Evolutionary conservation across 306 rosid genomes (phyloP).

Genomic region (Echinosophora koreensis): DNA sequence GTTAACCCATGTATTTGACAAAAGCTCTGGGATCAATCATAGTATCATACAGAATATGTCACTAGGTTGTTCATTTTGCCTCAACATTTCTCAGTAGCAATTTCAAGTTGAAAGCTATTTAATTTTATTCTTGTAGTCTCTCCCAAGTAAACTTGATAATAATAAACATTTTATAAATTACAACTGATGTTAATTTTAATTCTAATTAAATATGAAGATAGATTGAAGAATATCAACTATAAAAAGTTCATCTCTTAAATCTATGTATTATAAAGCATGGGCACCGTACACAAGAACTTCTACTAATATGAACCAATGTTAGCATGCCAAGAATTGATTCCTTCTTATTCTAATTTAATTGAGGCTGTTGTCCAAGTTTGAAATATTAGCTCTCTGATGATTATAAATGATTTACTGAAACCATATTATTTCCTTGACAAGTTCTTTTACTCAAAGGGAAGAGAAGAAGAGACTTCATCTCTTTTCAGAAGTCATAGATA

Average conservation of each 20-base stretch:
- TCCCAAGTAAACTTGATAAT: not conserved
- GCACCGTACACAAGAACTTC: not conserved
- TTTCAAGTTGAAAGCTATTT: slow-evolving; percentile 33
- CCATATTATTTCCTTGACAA: not conserved
- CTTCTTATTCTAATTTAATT: not conserved
- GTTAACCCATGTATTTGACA: slow-evolving; percentile 23
- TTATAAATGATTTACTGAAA: slow-evolving; percentile 8
- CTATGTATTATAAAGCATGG: not conserved
- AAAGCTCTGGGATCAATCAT: slow-evolving; percentile 19
- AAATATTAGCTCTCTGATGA: slow-evolving; percentile 25
- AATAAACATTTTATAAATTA: not conserved
- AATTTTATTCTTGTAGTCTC: slow-evolving; percentile 12
- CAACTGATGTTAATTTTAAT: not conserved
- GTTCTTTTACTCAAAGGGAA: slow-evolving; percentile 17
- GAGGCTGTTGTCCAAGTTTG: slow-evolving; percentile 30
- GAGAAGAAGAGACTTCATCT: slow-evolving; percentile 13
- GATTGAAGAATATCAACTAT: not conserved
- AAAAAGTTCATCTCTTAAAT: slow-evolving; percentile 5
- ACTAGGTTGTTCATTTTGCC: slow-evolving; percentile 32
- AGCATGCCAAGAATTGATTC: slow-evolving; percentile 13
- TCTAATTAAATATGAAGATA: slow-evolving; percentile 22
- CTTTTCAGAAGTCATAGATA: slow-evolving; percentile 15
- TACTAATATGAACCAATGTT: slow-evolving; percentile 7
- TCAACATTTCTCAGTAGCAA: slow-evolving; percentile 12
- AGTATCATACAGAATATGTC: slow-evolving; percentile 13